These are phyloP conservation scores for Bruguiera gymnorhiza DNA, from an alignment of 345 rosid species.

Conservation along the genomic window DNA sequence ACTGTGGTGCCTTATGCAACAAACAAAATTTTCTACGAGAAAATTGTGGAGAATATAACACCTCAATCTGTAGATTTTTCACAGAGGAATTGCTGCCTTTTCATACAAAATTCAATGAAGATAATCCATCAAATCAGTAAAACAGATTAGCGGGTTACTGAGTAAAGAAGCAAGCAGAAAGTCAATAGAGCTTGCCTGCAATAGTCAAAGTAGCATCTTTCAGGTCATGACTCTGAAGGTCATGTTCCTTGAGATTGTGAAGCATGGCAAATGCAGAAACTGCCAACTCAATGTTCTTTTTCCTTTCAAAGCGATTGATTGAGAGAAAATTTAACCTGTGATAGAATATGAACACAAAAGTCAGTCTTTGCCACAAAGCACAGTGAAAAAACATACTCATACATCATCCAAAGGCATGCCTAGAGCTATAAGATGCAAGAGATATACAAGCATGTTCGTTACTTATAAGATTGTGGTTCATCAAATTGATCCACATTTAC, in stretches of 20 bases:
- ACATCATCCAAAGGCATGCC: slow-evolving; percentile 5
- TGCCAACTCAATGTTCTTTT: slow-evolving; percentile 89
- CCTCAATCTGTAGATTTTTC: too few relatives aligned
- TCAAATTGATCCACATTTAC: slow-evolving; percentile 78
- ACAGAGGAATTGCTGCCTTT: too few relatives aligned
- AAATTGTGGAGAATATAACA: background rate
- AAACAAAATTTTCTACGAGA: background rate
- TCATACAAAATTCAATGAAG: too few relatives aligned
- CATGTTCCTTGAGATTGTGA: slow-evolving; percentile 37
- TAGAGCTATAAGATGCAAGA: slow-evolving; percentile 25
- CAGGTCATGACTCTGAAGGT: slow-evolving; percentile 13
- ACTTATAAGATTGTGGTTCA: slow-evolving; percentile 55
- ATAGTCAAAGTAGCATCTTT: slow-evolving; percentile 59
- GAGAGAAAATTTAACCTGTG: slow-evolving; percentile 77
- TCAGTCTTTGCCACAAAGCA: background rate
- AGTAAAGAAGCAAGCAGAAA: background rate
- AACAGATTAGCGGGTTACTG: background rate
- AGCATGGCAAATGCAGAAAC: slow-evolving; percentile 81
- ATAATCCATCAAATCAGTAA: too few relatives aligned
- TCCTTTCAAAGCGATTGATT: slow-evolving; percentile 87
- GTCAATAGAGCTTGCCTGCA: slow-evolving; percentile 51
- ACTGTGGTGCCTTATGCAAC: background rate
- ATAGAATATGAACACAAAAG: background rate
- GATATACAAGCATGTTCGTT: slow-evolving; percentile 36
- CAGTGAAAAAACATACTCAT: background rate